Conservation (phyloP, 1,139 yeast species). For the Geotrichum bryndzae region DNA sequence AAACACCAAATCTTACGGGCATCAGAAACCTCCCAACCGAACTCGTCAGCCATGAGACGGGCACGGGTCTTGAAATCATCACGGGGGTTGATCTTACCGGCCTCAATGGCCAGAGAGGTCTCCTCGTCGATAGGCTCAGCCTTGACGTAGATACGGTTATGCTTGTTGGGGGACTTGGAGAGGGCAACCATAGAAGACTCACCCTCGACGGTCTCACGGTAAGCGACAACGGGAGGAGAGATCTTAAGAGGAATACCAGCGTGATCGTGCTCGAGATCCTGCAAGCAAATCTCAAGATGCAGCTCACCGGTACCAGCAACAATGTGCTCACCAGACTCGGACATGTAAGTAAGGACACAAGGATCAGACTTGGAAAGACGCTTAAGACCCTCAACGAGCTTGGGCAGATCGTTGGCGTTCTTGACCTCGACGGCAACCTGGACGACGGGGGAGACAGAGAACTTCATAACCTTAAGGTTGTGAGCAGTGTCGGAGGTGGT, state of each 20-base stretch:
- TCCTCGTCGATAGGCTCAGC: slow-evolving; percentile 97
- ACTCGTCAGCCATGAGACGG: slow-evolving; percentile 97
- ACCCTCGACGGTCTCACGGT: slow-evolving; percentile 96
- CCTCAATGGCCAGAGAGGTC: slow-evolving; percentile 85
- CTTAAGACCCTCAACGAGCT: slow-evolving; percentile 99
- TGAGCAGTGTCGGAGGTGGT: slow-evolving; percentile 95
- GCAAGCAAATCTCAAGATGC: slow-evolving; percentile 96
- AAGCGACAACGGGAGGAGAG: slow-evolving; percentile 96
- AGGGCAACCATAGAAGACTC: slow-evolving; percentile 94
- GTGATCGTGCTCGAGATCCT: slow-evolving; percentile 96
- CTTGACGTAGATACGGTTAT: slow-evolving; percentile 98
- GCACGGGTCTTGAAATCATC: slow-evolving; percentile 99
- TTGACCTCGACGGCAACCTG: slow-evolving; percentile 99
- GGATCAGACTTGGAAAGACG: slow-evolving; percentile 99
- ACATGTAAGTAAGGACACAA: slow-evolving; percentile 84
- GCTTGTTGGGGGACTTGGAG: slow-evolving; percentile 99
- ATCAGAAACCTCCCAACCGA: slow-evolving; percentile 98
- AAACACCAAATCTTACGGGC: slow-evolving; percentile 99
- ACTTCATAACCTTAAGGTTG: slow-evolving; percentile 99
- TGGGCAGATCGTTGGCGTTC: slow-evolving; percentile 99
- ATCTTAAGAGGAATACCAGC: slow-evolving; percentile 98
- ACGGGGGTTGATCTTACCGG: slow-evolving; percentile 87
- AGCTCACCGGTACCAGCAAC: slow-evolving; percentile 99
- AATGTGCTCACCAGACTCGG: slow-evolving; percentile 98
- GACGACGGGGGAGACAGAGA: slow-evolving; percentile 99